Conservation (phyloP, 495 filamentous ascomycete genomes). For the Neurospora tetrasperma region DNA sequence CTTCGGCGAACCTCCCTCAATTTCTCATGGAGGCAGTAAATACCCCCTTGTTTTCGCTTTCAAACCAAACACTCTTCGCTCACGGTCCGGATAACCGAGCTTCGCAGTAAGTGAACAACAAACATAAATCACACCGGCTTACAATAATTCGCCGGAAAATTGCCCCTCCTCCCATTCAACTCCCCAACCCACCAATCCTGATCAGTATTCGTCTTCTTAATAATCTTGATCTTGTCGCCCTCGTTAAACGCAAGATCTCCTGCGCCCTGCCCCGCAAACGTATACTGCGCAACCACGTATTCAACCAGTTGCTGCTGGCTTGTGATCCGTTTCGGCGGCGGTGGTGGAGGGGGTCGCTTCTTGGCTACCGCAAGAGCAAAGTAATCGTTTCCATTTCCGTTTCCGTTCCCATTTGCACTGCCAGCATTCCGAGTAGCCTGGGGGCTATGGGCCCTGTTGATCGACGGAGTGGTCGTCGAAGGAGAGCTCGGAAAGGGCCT, state of each 20-base stretch:
- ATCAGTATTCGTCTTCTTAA: conserved; percentile 73
- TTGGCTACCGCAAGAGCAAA: conserved; percentile 19
- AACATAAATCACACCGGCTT: conserved; percentile 11
- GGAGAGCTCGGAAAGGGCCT: background rate
- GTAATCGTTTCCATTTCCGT: conserved; percentile 7
- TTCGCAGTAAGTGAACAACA: background rate
- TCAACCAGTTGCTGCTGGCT: conserved; percentile 33
- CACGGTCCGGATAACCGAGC: background rate
- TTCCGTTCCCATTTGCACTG: conserved; percentile 15
- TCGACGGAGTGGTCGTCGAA: background rate
- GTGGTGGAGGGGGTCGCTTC: conserved; percentile 55
- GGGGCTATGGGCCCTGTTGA: conserved; percentile 11
- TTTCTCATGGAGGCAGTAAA: background rate
- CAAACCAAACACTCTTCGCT: background rate
- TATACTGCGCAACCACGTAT: conserved; percentile 73
- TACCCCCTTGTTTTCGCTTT: background rate
- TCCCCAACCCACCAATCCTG: conserved; percentile 98
- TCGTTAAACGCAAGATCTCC: conserved; percentile 77
- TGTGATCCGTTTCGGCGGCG: conserved; percentile 45
- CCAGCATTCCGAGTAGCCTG: background rate
- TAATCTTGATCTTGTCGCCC: conserved; percentile 74
- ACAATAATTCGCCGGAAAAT: conserved; percentile 91
- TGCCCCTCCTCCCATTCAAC: conserved; percentile 59
- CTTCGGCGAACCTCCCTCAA: background rate
- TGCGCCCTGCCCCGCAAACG: conserved; percentile 59